Conservation (phyloP, 78 protist genomes). For the Dictyostelium intermedium region DNA sequence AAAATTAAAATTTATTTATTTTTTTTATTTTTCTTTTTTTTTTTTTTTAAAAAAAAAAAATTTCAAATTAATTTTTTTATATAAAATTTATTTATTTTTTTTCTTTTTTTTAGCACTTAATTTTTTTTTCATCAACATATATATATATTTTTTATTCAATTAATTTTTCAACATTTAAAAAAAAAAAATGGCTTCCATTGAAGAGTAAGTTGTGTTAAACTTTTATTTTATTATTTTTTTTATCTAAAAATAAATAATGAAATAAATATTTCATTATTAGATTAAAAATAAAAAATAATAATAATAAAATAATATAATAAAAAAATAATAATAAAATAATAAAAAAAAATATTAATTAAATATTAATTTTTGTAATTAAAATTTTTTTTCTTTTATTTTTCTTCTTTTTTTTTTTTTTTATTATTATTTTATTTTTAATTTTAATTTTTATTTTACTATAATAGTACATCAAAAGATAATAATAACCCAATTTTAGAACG, state of each 20-base stretch:
- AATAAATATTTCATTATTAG: too few relatives aligned
- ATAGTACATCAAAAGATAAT: slow-evolving; percentile 13
- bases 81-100: neutral
- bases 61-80: neutral
- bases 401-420: too few relatives aligned
- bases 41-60: neutral
- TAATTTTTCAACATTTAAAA: neutral
- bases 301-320: neutral
- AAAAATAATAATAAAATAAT: neutral
- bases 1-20: too few relatives aligned
- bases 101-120: neutral
- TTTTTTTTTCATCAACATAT: neutral
- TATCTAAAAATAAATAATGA: too few relatives aligned
- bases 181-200: slow-evolving; percentile 44
- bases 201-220: slow-evolving; percentile 61
- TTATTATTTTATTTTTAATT: neutral
- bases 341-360: neutral
- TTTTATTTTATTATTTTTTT: too few relatives aligned
- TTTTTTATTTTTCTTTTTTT: too few relatives aligned
- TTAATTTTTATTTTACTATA: neutral
- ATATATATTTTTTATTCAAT: neutral
- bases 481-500: slow-evolving; percentile 85
- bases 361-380: too few relatives aligned
- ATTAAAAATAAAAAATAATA: neutral
- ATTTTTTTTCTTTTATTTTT: too few relatives aligned